Evolutionary conservation across 495 filamentous ascomycete genomes (phyloP).

Genomic region (Podospora tetraspora): DNA sequence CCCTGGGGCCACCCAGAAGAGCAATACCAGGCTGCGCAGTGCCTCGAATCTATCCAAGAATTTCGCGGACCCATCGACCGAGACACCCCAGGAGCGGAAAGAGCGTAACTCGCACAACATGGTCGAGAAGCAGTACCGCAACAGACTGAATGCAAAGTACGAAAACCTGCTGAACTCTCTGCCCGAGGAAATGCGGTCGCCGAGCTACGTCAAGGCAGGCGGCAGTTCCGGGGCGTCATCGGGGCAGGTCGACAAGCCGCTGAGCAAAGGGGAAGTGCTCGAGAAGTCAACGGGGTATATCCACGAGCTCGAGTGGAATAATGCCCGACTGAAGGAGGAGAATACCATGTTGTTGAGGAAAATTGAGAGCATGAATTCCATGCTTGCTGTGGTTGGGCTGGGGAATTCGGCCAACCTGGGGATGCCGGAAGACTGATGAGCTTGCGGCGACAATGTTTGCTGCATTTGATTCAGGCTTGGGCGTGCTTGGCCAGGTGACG

Average conservation of each 20-base stretch:
- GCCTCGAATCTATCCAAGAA: slow-evolving; percentile 41
- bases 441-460: neutral
- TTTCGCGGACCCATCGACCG: slow-evolving; percentile 29
- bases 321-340: slow-evolving; percentile 32
- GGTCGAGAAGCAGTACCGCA: slow-evolving; percentile 48
- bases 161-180: slow-evolving; percentile 40
- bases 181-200: slow-evolving; percentile 32
- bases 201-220: slow-evolving; percentile 19
- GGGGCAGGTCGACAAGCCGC: slow-evolving; percentile 32
- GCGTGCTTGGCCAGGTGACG: too few species aligned
- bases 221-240: slow-evolving; percentile 20
- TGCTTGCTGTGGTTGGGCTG: too few species aligned
- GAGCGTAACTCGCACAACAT: slow-evolving; percentile 42
- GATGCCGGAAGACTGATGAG: neutral
- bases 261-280: slow-evolving; percentile 46
- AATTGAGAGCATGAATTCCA: slow-evolving; percentile 26
- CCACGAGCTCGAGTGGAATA: slow-evolving; percentile 34
- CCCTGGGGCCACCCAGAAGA: neutral
- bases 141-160: slow-evolving; percentile 43
- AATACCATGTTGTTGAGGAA: slow-evolving; percentile 29
- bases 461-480: neutral
- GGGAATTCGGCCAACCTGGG: too few species aligned
- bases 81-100: slow-evolving; percentile 35
- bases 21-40: slow-evolving; percentile 31
- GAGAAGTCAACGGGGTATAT: slow-evolving; percentile 43